Percentiles rank a stretch among this genome's conserved stretches.
Conservation (phyloP, 352 stramenopile genomes). For the Globisporangium radiosum region DNA sequence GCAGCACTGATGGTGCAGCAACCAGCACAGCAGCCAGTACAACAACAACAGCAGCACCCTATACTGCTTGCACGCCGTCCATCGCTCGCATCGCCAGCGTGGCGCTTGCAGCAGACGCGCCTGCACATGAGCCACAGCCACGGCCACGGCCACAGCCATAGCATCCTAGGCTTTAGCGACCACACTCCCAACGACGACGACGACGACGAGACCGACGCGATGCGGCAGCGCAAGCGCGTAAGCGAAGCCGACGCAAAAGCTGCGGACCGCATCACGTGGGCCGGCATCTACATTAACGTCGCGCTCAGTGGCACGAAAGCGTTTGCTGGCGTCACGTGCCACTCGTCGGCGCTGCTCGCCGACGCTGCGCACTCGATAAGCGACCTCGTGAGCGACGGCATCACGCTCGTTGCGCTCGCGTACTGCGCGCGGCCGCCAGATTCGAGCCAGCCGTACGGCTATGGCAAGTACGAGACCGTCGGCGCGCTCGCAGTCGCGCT, state of each 20-base stretch:
- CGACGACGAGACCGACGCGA: conserved; percentile 20
- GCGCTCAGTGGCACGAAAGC: conserved; percentile 58
- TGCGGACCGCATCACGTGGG: conserved; percentile 64
- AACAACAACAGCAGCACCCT: too few relatives aligned
- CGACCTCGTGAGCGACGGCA: conserved; percentile 93
- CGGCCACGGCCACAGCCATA: conserved; percentile 35
- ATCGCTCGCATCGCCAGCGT: too few relatives aligned
- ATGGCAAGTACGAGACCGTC: conserved; percentile 74
- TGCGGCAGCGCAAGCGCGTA: conserved; percentile 15
- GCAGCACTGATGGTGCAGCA: too few relatives aligned
- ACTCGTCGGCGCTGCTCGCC: conserved; percentile 89
- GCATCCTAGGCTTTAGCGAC: conserved; percentile 19
- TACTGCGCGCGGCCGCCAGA: conserved; percentile 91
- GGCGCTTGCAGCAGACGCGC: conserved; percentile 5
- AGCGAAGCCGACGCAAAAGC: conserved; percentile 28
- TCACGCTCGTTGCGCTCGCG: conserved; percentile 90
- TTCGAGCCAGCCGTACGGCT: conserved; percentile 75
- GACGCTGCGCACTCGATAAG: conserved; percentile 93
- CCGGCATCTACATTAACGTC: conserved; percentile 66
- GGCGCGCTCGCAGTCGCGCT: conserved; percentile 55
- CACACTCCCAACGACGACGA: conserved; percentile 19
- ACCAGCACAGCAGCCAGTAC: too few relatives aligned
- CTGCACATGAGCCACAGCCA: conserved; percentile 1
- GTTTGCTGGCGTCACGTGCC: conserved; percentile 57
- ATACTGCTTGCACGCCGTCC: too few relatives aligned